phyloP scores from a whole-genome alignment of 2,329 filamentous ascomycete species.

The Pseudocercospora macadamiae region DNA sequence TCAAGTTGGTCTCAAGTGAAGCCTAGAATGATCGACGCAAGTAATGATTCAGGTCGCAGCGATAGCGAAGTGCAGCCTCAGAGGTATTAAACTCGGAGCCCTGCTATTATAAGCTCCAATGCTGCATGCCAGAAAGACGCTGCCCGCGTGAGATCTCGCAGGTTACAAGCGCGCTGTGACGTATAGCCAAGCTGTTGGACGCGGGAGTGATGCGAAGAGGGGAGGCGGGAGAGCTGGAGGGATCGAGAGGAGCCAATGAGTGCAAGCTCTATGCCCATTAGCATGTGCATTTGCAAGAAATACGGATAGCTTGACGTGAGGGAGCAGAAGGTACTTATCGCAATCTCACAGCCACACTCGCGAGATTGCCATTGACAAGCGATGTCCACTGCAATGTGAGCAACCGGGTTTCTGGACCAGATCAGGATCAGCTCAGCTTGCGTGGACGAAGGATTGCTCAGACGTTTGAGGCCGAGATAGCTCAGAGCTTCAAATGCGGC shows the following conservation, averaged over 20 bases:
- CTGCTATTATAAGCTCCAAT: conserved; percentile 5
- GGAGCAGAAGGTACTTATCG: neutral
- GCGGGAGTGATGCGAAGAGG: neutral
- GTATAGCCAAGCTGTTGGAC: neutral
- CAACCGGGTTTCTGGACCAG: neutral
- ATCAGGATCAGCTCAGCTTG: neutral
- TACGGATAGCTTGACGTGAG: neutral
- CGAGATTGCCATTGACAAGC: neutral
- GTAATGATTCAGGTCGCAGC: neutral
- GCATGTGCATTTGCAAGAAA: conserved; percentile 1
- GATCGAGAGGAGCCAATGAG: conserved; percentile 4
- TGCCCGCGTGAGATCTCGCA: conserved; percentile 4
- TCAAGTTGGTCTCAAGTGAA: neutral
- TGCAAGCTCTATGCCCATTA: neutral
- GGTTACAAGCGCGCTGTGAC: neutral
- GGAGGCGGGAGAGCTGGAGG: conserved; percentile 1
- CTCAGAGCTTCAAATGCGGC: neutral
- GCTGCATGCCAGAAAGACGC: conserved; percentile 1
- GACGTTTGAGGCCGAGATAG: neutral
- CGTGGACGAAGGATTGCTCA: neutral
- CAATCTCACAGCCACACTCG: neutral
- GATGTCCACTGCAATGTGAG: neutral
- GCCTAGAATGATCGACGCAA: neutral
- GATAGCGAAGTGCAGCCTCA: conserved; percentile 4
- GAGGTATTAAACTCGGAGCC: conserved; percentile 2